Base-by-base conservation (phyloP, 2,329 filamentous ascomycete species). In the Teratosphaeria zuluensis region DNA sequence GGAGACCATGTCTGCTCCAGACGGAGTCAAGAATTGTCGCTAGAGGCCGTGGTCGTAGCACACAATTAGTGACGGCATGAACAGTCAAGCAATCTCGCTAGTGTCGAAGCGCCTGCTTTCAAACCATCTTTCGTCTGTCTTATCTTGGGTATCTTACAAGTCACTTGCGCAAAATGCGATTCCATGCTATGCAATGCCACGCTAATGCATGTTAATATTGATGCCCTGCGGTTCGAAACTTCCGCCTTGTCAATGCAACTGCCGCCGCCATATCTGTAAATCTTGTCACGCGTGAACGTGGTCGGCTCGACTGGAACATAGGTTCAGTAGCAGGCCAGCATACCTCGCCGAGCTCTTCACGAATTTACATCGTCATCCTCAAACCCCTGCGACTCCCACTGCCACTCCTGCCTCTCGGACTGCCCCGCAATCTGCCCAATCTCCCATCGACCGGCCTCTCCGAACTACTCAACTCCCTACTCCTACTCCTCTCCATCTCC, bases 331-430 rank as follows among this genome's bases (percentile, higher is more conserved):
- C 24, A 28, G 24, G 24, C 24, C 24, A 28, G 24, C 24, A 28
- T 28, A 28, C 24, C 24, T 28, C 24, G 24, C 4, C 24, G 24
- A 28, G 24, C 24, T 28, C 24, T 28, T 28, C 24, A 28, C 24
- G 24, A 28, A 28, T 28, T 52, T n/a, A 64, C 61, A 61, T 54
- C 57, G 62, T 61, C 53, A 57, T 55, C 54, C 64, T 62, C 42
- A 61, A 56, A 2, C 58, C 53, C n/a, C 57, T 38, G 6, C 46
- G 35, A 31, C 55, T 51, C 42, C 28, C 56, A 46, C 51, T 57
- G 30, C 46, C 33, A 35, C 56, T 54, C 33, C 52, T 57, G 21
- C 51, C 38, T 32, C 56, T 54, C 51, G 33, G 56, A 33, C 56
- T 57, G 11, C 51, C 48, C 38, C 56, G 54, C 56, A 55, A n/a